Evolutionary conservation across 2,329 filamentous ascomycete species (phyloP).

Genomic region (Clonostachys byssicola): DNA sequence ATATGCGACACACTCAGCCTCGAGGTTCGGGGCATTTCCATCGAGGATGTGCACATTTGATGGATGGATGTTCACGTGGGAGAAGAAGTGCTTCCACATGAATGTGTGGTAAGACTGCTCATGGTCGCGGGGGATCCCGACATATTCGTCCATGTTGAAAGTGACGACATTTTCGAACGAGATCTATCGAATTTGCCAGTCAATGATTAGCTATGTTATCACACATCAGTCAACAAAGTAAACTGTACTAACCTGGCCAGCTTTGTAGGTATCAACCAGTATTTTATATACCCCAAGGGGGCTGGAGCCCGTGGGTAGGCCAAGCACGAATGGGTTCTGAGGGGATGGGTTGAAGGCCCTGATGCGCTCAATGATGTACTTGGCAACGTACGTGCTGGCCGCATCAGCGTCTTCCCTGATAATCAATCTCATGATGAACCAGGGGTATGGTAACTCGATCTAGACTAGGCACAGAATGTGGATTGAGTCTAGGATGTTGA

Average conservation of each 20-base stretch:
- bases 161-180: conserved; percentile 87
- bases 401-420: conserved; percentile 67
- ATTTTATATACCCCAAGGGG: conserved; percentile 74
- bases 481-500: background rate
- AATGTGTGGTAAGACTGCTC: conserved; percentile 86
- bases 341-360: conserved; percentile 70
- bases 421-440: conserved; percentile 69
- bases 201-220: too few species aligned
- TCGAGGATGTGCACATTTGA: conserved; percentile 82
- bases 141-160: conserved; percentile 94
- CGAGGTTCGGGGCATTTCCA: conserved; percentile 72
- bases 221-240: conserved; percentile 7
- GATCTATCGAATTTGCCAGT: conserved; percentile 39
- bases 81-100: conserved; percentile 93
- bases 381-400: conserved; percentile 73
- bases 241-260: conserved; percentile 44
- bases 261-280: conserved; percentile 68
- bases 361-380: conserved; percentile 81
- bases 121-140: conserved; percentile 77
- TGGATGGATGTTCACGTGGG: conserved; percentile 75
- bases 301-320: conserved; percentile 78
- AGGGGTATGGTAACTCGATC: background rate
- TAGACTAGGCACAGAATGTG: conserved; percentile 10
- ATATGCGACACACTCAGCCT: conserved; percentile 74
- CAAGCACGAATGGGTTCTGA: conserved; percentile 74